Evolutionary conservation across 768 basidiomycete genomes (phyloP).

Genomic region (Boletellus emodensis): DNA sequence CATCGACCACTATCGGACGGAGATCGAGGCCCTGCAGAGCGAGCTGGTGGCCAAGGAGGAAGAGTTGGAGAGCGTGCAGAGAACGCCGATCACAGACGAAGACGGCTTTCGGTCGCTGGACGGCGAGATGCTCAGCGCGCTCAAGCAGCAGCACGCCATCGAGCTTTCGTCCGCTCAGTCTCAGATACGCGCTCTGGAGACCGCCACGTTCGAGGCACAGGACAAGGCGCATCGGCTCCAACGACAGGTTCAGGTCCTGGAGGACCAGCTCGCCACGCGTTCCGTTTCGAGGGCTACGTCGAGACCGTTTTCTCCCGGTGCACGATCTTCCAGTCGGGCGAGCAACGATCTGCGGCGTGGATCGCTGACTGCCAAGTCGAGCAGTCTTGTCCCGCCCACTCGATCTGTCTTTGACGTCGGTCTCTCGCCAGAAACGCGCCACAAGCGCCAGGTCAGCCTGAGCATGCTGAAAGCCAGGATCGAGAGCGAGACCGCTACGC

Average conservation of each 20-base stretch:
- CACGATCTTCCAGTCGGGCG: slow-evolving; percentile 42
- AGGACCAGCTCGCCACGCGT: slow-evolving; percentile 58
- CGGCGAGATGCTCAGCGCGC: slow-evolving; percentile 67
- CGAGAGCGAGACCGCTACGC: slow-evolving; percentile 63
- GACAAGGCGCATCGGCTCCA: slow-evolving; percentile 63
- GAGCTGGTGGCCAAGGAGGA: slow-evolving; percentile 62
- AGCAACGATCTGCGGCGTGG: slow-evolving; percentile 37
- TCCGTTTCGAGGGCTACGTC: slow-evolving; percentile 39
- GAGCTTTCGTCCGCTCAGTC: slow-evolving; percentile 80
- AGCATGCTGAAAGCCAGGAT: slow-evolving; percentile 91
- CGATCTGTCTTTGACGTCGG: slow-evolving; percentile 65
- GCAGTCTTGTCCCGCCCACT: slow-evolving; percentile 36
- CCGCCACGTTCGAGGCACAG: slow-evolving; percentile 68
- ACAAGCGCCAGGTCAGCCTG: slow-evolving; percentile 79
- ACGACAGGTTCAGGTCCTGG: slow-evolving; percentile 59
- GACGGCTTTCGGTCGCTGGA: slow-evolving; percentile 53
- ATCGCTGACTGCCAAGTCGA: slow-evolving; percentile 31
- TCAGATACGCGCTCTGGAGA: slow-evolving; percentile 74
- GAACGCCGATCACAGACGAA: slow-evolving; percentile 37
- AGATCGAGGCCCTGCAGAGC: slow-evolving; percentile 64
- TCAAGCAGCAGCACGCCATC: slow-evolving; percentile 70
- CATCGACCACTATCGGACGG: slow-evolving; percentile 59
- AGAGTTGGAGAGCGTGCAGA: slow-evolving; percentile 56
- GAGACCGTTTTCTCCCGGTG: slow-evolving; percentile 46
- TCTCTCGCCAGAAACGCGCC: slow-evolving; percentile 69